Conservation (phyloP, 305 asterid species). For the Solanum chacoense region DNA sequence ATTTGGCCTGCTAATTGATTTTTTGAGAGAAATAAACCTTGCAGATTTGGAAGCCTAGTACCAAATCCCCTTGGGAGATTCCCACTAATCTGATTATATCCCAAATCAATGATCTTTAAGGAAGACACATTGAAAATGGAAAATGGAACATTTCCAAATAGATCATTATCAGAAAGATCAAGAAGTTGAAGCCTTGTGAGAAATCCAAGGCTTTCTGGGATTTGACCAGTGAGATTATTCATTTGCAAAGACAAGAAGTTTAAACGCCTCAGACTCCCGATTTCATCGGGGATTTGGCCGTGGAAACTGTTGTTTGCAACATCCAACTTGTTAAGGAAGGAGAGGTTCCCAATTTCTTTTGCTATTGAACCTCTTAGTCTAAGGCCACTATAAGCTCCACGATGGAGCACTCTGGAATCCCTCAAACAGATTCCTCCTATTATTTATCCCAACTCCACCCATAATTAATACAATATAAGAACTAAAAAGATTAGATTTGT, state of each 20-base stretch:
- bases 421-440: no score
- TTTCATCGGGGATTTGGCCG: neutral
- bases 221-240: neutral
- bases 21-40: neutral
- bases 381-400: no score
- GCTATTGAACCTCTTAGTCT: neutral
- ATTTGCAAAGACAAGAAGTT: neutral
- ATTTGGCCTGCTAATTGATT: neutral
- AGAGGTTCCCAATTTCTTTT: neutral
- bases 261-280: neutral
- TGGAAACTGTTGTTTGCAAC: neutral
- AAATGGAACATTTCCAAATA: conserved; percentile 21
- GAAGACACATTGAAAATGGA: conserved; percentile 13
- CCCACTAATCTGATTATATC: neutral
- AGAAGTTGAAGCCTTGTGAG: conserved; percentile 5
- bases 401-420: no score
- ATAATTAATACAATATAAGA: no score
- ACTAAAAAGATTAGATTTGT: no score
- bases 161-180: neutral
- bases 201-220: neutral
- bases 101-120: neutral
- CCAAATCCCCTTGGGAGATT: neutral
- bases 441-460: no score
- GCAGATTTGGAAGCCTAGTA: neutral
- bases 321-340: neutral